phyloP scores from a whole-genome alignment of 2,329 filamentous ascomycete species.

The Penicillium sp. region DNA sequence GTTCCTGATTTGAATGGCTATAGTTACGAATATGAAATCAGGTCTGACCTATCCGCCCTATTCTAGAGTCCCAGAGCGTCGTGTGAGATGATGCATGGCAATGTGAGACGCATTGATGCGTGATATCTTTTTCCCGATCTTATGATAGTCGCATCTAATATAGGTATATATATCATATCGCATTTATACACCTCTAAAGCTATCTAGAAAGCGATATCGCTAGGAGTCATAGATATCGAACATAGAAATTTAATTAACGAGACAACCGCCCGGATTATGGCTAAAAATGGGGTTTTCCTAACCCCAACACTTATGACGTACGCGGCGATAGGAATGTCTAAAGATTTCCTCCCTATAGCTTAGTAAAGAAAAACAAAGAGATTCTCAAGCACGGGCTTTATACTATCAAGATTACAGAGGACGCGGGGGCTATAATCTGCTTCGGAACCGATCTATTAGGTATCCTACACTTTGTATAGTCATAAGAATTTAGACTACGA shows the following conservation, averaged over 20 bases:
- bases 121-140: slow-evolving; percentile 24
- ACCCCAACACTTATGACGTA: slow-evolving; percentile 58
- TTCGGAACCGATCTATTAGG: slow-evolving; percentile 59
- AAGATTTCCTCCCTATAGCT: slow-evolving; percentile 28
- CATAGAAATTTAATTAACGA: slow-evolving; percentile 50
- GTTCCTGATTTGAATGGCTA: no score
- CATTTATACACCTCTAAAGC: slow-evolving; percentile 59
- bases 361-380: slow-evolving; percentile 52
- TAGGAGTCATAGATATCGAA: slow-evolving; percentile 59
- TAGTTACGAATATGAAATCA: no score
- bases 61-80: no score
- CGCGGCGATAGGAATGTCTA: slow-evolving; percentile 46
- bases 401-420: slow-evolving; percentile 50
- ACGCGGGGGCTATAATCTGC: slow-evolving; percentile 57
- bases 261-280: slow-evolving; percentile 53
- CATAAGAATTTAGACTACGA: slow-evolving; percentile 51
- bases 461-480: slow-evolving; percentile 51
- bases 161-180: slow-evolving; percentile 57
- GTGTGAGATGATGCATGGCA: no score
- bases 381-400: slow-evolving; percentile 43
- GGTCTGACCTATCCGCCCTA: no score
- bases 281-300: slow-evolving; percentile 49
- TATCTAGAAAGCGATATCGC: slow-evolving; percentile 56
- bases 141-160: slow-evolving; percentile 49
- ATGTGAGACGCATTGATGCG: no score